These are phyloP conservation scores for Aegle marmelos DNA, from an alignment of 345 rosid species.

Conservation along the genomic window DNA sequence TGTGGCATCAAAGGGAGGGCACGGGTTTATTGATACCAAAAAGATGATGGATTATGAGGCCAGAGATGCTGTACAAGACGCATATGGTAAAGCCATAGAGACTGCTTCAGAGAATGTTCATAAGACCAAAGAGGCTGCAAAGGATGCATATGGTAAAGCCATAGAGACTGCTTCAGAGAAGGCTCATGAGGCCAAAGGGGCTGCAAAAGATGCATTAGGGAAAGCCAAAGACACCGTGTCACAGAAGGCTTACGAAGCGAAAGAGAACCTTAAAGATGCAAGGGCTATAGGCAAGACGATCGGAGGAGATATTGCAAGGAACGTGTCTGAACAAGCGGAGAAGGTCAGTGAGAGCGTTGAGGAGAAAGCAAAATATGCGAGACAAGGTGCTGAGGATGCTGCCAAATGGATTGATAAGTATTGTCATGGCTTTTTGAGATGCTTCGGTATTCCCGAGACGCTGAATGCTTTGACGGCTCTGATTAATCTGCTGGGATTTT, in stretches of 20 bases:
- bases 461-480: conserved; percentile 25
- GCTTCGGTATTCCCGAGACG: conserved; percentile 6
- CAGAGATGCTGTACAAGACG: conserved; percentile 19
- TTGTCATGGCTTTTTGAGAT: background rate
- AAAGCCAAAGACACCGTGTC: conserved; percentile 2
- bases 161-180: conserved; percentile 4
- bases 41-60: conserved; percentile 7
- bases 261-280: background rate
- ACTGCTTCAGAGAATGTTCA: conserved; percentile 1
- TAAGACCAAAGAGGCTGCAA: conserved; percentile 18
- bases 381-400: conserved; percentile 6
- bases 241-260: conserved; percentile 18
- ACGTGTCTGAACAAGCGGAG: conserved; percentile 5
- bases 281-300: conserved; percentile 22
- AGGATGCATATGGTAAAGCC: conserved; percentile 3
- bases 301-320: conserved; percentile 4
- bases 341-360: background rate
- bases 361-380: conserved; percentile 13
- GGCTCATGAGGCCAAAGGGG: conserved; percentile 16
- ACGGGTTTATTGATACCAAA: background rate
- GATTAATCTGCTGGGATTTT: conserved; percentile 43
- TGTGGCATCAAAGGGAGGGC: background rate
- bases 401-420: background rate
- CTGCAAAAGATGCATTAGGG: conserved; percentile 13
- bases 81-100: conserved; percentile 3